Evolutionary conservation across 164 flowering plant genomes (phyloP).

Genomic region (Berberis thunbergii): DNA sequence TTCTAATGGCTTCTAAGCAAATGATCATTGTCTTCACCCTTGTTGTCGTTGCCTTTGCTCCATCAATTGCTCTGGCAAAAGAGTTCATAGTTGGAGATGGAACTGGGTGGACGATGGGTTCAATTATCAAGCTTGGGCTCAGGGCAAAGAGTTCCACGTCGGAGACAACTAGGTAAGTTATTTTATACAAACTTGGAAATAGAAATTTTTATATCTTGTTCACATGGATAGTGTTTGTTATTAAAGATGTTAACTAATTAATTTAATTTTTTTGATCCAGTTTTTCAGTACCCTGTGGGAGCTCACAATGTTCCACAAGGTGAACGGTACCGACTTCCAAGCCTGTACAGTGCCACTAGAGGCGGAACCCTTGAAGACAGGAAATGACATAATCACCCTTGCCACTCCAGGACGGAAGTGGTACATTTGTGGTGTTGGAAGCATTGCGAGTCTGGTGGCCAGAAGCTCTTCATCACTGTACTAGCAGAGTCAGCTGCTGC

Average conservation of each 20-base stretch:
- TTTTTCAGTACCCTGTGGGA: conserved; percentile 17
- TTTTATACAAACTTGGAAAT: too few relatives aligned
- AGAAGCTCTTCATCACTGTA: too few relatives aligned
- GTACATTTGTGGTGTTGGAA: too few relatives aligned
- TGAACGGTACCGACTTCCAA: too few relatives aligned
- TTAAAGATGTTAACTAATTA: not conserved
- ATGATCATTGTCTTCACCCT: not conserved
- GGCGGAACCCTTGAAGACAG: conserved; percentile 10
- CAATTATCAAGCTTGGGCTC: conserved; percentile 11
- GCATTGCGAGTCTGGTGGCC: too few relatives aligned
- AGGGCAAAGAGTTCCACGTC: conserved; percentile 22
- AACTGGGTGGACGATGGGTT: conserved; percentile 21
- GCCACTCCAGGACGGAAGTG: not conserved
- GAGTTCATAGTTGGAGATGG: conserved; percentile 21
- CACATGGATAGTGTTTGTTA: not conserved
- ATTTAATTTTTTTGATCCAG: conserved; percentile 7
- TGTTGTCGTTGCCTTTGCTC: conserved; percentile 1
- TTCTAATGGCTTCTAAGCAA: conserved; percentile 13
- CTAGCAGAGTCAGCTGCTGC: too few relatives aligned
- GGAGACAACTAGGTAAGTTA: conserved; percentile 28
- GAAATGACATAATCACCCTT: conserved; percentile 25
- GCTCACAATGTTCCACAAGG: too few relatives aligned
- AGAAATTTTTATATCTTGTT: too few relatives aligned
- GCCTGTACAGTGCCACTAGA: not conserved
- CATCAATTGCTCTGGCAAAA: not conserved